Conservation (phyloP, 2,329 filamentous ascomycete species). For the Venturia effusa region DNA sequence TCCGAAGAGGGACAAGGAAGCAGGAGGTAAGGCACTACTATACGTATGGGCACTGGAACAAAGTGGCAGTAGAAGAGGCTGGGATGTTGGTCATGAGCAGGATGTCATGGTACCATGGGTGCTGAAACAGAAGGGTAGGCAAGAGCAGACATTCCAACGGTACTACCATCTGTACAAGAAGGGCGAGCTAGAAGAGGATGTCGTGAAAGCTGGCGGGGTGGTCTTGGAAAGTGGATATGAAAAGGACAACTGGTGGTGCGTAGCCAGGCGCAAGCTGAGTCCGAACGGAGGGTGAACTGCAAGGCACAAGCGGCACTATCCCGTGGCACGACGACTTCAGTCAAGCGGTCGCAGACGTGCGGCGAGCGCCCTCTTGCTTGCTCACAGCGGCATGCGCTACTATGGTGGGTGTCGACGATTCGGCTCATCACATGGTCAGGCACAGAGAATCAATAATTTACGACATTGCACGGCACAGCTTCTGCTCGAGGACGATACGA, state of each 20-base stretch:
- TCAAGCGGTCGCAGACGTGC: not conserved
- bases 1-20: not conserved
- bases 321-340: not conserved
- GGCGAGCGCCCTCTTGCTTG: not conserved
- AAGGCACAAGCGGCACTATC: not conserved
- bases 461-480: not conserved
- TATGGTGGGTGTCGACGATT: not conserved
- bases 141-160: constrained; percentile 58
- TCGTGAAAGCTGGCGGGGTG: constrained; percentile 60
- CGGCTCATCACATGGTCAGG: not conserved
- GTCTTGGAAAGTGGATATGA: constrained; percentile 82
- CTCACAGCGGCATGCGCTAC: not conserved
- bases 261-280: constrained; percentile 34
- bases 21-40: constrained; percentile 58
- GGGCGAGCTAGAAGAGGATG: constrained; percentile 76
- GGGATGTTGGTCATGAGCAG: constrained; percentile 73
- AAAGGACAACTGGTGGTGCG: constrained; percentile 96
- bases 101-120: constrained; percentile 97
- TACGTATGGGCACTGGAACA: constrained; percentile 98
- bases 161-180: constrained; percentile 91
- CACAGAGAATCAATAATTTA: not conserved
- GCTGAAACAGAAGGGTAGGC: constrained; percentile 28
- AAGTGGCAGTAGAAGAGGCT: constrained; percentile 71
- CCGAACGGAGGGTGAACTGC: not conserved
- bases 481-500: not conserved